These are phyloP conservation scores for Sinapis alba DNA, from an alignment of 441 rosid species.

Conservation along the genomic window DNA sequence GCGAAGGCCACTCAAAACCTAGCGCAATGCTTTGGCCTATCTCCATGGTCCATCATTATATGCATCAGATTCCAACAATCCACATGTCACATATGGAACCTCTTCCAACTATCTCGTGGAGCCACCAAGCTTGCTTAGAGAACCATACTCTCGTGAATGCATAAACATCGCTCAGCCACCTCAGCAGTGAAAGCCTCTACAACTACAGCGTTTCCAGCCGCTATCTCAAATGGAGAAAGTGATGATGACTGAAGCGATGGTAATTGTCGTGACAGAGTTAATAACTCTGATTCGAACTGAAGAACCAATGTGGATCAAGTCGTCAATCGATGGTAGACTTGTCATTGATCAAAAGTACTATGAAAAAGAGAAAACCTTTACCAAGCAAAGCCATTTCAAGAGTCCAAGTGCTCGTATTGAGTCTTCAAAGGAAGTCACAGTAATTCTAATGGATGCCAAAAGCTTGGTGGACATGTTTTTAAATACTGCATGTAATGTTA, in stretches of 20 bases:
- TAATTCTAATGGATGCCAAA: slow-evolving; percentile 41
- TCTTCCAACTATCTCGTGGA: too few species aligned
- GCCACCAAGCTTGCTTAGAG: too few species aligned
- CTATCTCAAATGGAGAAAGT: too few species aligned
- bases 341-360: slow-evolving; percentile 44
- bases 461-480: slow-evolving; percentile 48
- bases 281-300: slow-evolving; percentile 42
- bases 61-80: too few species aligned
- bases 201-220: too few species aligned
- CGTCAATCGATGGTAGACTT: slow-evolving; percentile 42
- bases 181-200: too few species aligned
- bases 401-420: slow-evolving; percentile 48
- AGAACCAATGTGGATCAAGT: slow-evolving; percentile 61
- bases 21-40: too few species aligned
- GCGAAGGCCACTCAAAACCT: not conserved
- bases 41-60: too few species aligned
- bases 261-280: slow-evolving; percentile 49
- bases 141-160: too few species aligned
- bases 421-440: slow-evolving; percentile 50
- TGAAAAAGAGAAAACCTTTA: slow-evolving; percentile 45
- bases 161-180: too few species aligned
- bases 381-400: slow-evolving; percentile 34
- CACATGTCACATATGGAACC: too few species aligned
- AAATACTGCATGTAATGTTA: slow-evolving; percentile 42
- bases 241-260: too few species aligned